phyloP scores from a whole-genome alignment of 2,329 filamentous ascomycete species.

The Diaporthe eres region DNA sequence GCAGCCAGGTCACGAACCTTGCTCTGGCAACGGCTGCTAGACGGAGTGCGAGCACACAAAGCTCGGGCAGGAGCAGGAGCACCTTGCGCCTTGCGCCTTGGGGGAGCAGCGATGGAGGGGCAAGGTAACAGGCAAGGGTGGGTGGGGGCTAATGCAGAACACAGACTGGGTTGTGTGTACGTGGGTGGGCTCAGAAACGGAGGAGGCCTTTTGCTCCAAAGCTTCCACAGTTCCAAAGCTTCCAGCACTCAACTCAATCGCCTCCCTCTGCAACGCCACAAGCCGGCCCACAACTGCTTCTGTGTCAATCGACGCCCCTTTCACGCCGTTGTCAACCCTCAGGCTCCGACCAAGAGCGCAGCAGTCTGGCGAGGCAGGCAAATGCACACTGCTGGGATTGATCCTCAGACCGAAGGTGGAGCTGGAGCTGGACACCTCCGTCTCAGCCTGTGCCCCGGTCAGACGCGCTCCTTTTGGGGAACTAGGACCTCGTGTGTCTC shows the following conservation, averaged over 20 bases:
- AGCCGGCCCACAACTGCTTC: background rate
- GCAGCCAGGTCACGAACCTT: conserved; percentile 15
- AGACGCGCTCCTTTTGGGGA: background rate
- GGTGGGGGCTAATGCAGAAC: conserved; percentile 34
- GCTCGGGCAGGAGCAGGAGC: conserved; percentile 1
- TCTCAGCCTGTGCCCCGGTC: conserved; percentile 21
- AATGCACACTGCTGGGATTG: background rate
- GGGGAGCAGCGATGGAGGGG: conserved; percentile 24
- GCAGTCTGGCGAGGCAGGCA: background rate
- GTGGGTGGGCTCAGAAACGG: conserved; percentile 22
- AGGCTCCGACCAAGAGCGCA: background rate
- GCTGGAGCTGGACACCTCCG: conserved; percentile 15
- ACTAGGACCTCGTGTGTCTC: conserved; percentile 6
- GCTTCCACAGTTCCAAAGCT: background rate
- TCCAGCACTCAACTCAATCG: background rate
- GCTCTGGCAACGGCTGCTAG: conserved; percentile 22
- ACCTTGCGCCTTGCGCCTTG: conserved; percentile 11
- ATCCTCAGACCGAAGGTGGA: conserved; percentile 7
- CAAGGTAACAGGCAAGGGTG: conserved; percentile 10
- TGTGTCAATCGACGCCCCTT: background rate
- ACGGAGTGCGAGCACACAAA: background rate
- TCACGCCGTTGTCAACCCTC: background rate
- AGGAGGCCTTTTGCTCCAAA: conserved; percentile 12
- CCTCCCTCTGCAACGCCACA: background rate
- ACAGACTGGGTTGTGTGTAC: conserved; percentile 4